Base-by-base conservation (phyloP, 768 basidiomycete genomes). In the Tricholoma saponaceum region DNA sequence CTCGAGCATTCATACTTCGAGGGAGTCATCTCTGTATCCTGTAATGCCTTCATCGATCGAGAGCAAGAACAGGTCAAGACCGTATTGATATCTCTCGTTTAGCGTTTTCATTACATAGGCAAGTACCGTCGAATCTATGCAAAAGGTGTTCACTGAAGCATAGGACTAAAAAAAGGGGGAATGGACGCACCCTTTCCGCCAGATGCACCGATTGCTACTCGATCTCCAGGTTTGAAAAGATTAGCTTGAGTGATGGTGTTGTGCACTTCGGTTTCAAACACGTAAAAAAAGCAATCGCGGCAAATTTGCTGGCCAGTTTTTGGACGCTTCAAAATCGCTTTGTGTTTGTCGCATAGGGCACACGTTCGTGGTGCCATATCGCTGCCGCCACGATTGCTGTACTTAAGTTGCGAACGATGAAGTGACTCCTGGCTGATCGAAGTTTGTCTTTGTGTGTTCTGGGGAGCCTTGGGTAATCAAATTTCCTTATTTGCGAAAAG, bases 21-120 rank as follows among this genome's bases (percentile, higher is more conserved):
- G 76, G 0, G 96, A 98, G 70, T 98, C 97, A 67, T 99, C 97
- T 56, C 97, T 82, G 70, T 98, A 99, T 1, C 97, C 97, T 22
- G 94, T 95, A 62, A 98, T 99, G 0, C 97, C 97, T 71, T 99
- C 97, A 69, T 99, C 97, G 70, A 99, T 98, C 0, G 95, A 98
- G 50, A 99, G 82, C 20, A 99, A 75, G 69, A 91, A 95, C 22
- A 99, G 77, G 51, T 95, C 86, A 58, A 99, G 79, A 33, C 92
- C 92, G 64, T 99, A 99, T 57, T 89, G 73, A 72, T 98, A 97
- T 50, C 96, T 85, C 64, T 95, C 90, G 70, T 98, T 98, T 54
- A 99, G 76, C 4, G 88, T 83, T 68, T 95, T 96, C 92, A 98
- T 94, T 57, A 98, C 89, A 80, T 98, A 87, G 12, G 97, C 97